Evolutionary conservation across 768 basidiomycete species (phyloP).

Genomic region (Podaxis mareebaensis): DNA sequence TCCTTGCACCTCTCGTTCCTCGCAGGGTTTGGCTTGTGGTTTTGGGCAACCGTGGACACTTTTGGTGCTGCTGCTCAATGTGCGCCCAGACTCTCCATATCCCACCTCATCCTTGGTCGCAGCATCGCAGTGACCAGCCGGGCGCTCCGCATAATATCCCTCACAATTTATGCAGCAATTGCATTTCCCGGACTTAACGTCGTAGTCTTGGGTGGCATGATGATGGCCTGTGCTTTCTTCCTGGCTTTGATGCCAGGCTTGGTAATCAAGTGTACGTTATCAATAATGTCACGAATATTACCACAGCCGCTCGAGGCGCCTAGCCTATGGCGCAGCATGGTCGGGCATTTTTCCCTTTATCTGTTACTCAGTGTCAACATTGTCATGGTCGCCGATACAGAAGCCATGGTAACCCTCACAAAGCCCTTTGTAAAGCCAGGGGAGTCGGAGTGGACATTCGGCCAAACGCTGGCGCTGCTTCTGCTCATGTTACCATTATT

Average conservation of each 20-base stretch:
- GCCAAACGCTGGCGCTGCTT: neutral
- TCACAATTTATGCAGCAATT: neutral
- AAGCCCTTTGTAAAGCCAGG: neutral
- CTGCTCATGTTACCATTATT: neutral
- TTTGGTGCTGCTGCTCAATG: neutral
- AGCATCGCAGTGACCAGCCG: neutral
- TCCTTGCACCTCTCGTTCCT: slow-evolving; percentile 17
- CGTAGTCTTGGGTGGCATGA: neutral
- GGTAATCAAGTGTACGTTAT: too few relatives aligned
- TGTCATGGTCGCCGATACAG: neutral
- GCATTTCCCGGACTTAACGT: neutral
- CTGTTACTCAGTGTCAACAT: neutral
- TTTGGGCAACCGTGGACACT: slow-evolving; percentile 9
- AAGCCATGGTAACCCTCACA: neutral
- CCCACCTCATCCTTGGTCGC: neutral
- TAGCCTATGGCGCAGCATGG: too few relatives aligned
- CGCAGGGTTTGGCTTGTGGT: slow-evolving; percentile 16
- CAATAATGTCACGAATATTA: too few relatives aligned
- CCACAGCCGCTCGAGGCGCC: too few relatives aligned
- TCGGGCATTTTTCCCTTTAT: too few relatives aligned
- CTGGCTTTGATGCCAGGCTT: too few relatives aligned
- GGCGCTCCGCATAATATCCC: neutral
- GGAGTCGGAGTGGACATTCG: neutral
- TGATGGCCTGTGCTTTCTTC: neutral
- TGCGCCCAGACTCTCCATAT: neutral